A percentile compares a stretch with the other conserved stretches of the same genome.
Evolutionary conservation across 352 stramenopile species (phyloP).

Genomic region (Phytophthora ramorum): DNA sequence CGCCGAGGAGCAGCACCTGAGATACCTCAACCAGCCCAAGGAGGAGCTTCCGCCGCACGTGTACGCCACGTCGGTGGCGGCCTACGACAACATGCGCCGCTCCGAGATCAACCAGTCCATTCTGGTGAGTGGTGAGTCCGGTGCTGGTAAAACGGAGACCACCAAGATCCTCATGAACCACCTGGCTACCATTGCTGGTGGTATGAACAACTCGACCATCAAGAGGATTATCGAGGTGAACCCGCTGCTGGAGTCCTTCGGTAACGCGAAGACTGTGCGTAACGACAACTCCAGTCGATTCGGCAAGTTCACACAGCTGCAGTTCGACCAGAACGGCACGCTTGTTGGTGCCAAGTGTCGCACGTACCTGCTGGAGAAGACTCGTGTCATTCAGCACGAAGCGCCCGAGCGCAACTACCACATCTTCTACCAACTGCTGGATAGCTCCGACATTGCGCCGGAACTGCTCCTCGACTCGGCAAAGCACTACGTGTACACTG

Average conservation of each 20-base stretch:
- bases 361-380: conserved; percentile 98
- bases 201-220: conserved; percentile 93
- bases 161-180: conserved; percentile 94
- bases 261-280: conserved; percentile 97
- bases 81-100: conserved; percentile 81
- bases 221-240: conserved; percentile 98
- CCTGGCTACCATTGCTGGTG: conserved; percentile 78
- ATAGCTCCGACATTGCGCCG: conserved; percentile 53
- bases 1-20: conserved; percentile 72
- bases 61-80: conserved; percentile 80
- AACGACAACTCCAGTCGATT: conserved; percentile 98
- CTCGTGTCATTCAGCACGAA: conserved; percentile 95
- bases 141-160: conserved; percentile 95
- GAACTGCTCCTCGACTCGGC: conserved; percentile 57
- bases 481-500: conserved; percentile 72
- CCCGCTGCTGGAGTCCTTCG: conserved; percentile 98
- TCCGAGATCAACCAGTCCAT: conserved; percentile 85
- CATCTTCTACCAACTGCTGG: conserved; percentile 95
- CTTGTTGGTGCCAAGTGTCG: conserved; percentile 94
- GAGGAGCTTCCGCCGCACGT: conserved; percentile 85
- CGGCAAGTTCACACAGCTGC: conserved; percentile 97
- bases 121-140: conserved; percentile 87
- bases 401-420: conserved; percentile 96
- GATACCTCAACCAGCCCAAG: conserved; percentile 79
- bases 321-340: conserved; percentile 86